phyloP scores from a whole-genome alignment of 306 rosid genomes.

The Trifolium dubium region DNA sequence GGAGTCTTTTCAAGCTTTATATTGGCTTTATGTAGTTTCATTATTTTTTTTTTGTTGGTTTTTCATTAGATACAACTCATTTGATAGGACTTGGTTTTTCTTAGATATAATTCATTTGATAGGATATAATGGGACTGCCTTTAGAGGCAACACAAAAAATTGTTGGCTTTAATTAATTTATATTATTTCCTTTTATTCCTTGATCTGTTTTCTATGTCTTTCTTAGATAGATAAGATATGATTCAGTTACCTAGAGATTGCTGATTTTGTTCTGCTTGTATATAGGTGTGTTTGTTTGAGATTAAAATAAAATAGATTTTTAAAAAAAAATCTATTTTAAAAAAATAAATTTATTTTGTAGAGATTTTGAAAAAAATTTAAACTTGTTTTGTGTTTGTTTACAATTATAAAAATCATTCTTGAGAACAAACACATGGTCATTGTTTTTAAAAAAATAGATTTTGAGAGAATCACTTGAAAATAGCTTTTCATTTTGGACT shows the following conservation, averaged over 20 bases:
- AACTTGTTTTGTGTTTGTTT: no score
- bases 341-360: no score
- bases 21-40: conserved; percentile 24
- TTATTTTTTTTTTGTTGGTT: conserved; percentile 1
- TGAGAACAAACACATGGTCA: no score
- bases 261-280: neutral
- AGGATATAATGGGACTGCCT: neutral
- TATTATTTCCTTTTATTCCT: neutral
- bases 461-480: no score
- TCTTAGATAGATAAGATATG: conserved; percentile 10
- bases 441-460: no score
- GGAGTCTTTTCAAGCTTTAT: conserved; percentile 20
- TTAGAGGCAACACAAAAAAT: neutral
- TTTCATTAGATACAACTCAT: conserved; percentile 1
- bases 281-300: no score
- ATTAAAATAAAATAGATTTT: no score
- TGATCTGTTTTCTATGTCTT: neutral
- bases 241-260: neutral
- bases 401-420: no score
- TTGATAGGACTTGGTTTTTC: conserved; percentile 7
- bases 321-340: no score
- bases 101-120: no score
- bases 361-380: no score
- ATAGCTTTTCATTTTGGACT: no score
- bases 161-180: neutral